Evolutionary conservation across 768 basidiomycete genomes (phyloP).

Genomic region (Tricholoma furcatifolium): DNA sequence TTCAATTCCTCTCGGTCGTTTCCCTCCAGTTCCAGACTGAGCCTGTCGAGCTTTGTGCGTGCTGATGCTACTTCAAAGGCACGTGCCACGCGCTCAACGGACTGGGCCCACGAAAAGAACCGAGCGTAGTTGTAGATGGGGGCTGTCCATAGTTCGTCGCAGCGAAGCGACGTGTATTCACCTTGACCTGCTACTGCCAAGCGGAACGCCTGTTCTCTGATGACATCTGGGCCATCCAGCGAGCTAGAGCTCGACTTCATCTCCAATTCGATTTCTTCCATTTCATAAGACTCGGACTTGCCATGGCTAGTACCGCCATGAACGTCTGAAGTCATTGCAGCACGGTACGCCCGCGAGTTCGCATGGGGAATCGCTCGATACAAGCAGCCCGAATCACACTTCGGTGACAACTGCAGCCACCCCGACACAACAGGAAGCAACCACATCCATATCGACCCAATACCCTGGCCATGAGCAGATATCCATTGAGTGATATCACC

Average conservation of each 20-base stretch:
- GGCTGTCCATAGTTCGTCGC: conserved; percentile 16
- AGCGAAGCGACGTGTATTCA: neutral
- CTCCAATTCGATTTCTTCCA: too few species aligned
- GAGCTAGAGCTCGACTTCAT: too few species aligned
- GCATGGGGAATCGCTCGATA: conserved; percentile 26
- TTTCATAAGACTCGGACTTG: too few species aligned
- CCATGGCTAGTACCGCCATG: too few species aligned
- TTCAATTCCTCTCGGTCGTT: neutral
- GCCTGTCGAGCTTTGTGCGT: neutral
- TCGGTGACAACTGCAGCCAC: conserved; percentile 40
- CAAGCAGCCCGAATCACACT: conserved; percentile 34
- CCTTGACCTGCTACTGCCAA: neutral
- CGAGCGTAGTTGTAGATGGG: conserved; percentile 23
- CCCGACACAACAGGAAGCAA: conserved; percentile 20
- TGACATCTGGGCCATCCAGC: too few species aligned
- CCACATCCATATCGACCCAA: conserved; percentile 44
- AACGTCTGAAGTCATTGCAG: too few species aligned
- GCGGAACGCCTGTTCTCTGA: conserved; percentile 3
- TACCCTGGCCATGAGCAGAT: conserved; percentile 33
- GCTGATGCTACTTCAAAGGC: conserved; percentile 9
- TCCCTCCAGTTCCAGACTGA: neutral
- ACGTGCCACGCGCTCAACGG: conserved; percentile 11
- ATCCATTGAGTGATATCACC: conserved; percentile 13
- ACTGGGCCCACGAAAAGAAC: conserved; percentile 17
- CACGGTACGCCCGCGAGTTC: conserved; percentile 20